These are phyloP conservation scores for Termitomyces bulborhizus DNA, from an alignment of 768 basidiomycete genomes.

Conservation along the genomic window DNA sequence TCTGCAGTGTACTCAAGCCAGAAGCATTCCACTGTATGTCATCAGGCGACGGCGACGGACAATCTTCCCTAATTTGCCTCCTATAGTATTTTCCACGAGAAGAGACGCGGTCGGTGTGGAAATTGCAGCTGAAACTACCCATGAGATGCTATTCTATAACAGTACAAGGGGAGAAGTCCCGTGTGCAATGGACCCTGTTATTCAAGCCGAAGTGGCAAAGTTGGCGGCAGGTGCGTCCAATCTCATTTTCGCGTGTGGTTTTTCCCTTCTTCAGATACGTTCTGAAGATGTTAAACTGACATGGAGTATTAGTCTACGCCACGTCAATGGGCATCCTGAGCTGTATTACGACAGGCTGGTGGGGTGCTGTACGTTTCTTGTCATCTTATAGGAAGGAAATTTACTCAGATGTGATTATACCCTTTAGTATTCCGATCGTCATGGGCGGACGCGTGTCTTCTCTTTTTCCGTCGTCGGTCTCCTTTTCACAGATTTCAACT, in stretches of 20 bases:
- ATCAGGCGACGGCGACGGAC: background rate
- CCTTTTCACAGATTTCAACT: slow-evolving; percentile 55
- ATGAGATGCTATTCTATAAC: background rate
- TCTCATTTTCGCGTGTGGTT: background rate
- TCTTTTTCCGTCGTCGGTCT: slow-evolving; percentile 55
- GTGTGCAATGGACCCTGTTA: slow-evolving; percentile 66
- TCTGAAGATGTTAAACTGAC: slow-evolving; percentile 1
- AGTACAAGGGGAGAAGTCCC: slow-evolving; percentile 10
- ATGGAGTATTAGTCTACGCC: slow-evolving; percentile 44
- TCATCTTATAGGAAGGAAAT: too few relatives aligned
- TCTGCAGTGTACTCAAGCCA: slow-evolving; percentile 61
- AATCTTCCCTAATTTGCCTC: background rate
- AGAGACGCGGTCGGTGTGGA: background rate
- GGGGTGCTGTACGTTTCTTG: slow-evolving; percentile 61
- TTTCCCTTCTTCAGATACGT: background rate
- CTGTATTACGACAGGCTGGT: slow-evolving; percentile 79
- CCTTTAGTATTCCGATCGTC: slow-evolving; percentile 67
- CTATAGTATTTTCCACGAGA: background rate
- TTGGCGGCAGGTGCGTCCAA: slow-evolving; percentile 50
- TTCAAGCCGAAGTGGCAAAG: slow-evolving; percentile 66
- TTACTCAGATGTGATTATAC: background rate
- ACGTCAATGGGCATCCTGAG: slow-evolving; percentile 65
- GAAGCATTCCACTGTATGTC: slow-evolving; percentile 34
- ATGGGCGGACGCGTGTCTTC: slow-evolving; percentile 65
- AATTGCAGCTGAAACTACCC: background rate